These are phyloP conservation scores for Phytophthora boehmeriae DNA, from an alignment of 352 stramenopile species.

Conservation along the genomic window DNA sequence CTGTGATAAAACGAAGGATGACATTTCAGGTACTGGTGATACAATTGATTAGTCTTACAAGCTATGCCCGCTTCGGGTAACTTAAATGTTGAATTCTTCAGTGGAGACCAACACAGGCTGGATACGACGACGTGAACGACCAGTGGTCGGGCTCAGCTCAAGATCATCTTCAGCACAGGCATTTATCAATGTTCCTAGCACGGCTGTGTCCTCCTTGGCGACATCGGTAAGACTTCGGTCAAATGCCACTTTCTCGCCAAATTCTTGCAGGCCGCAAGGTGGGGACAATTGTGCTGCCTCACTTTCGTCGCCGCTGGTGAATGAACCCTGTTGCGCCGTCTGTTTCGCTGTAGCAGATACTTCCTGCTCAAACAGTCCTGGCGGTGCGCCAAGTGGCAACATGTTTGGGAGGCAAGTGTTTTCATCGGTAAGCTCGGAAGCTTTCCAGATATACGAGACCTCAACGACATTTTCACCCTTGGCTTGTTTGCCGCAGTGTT, in stretches of 20 bases:
- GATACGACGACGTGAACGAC: slow-evolving; percentile 54
- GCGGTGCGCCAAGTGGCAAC: slow-evolving; percentile 27
- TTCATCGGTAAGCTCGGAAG: slow-evolving; percentile 15
- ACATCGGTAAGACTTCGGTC: slow-evolving; percentile 39
- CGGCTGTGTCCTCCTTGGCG: slow-evolving; percentile 15
- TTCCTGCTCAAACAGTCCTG: slow-evolving; percentile 32
- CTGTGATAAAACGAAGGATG: slow-evolving; percentile 23
- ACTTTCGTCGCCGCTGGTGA: slow-evolving; percentile 28
- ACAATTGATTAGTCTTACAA: slow-evolving; percentile 39
- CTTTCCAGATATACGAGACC: slow-evolving; percentile 70
- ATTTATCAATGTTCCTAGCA: slow-evolving; percentile 24
- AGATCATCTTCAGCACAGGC: slow-evolving; percentile 28
- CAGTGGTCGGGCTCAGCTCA: slow-evolving; percentile 36
- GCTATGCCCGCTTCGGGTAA: slow-evolving; percentile 9
- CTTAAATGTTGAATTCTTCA: slow-evolving; percentile 68
- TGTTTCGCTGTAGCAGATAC: slow-evolving; percentile 19
- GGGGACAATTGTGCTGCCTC: slow-evolving; percentile 29
- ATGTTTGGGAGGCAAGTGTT: slow-evolving; percentile 21
- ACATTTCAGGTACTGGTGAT: slow-evolving; percentile 24
- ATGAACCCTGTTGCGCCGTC: neutral
- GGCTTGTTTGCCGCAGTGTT: slow-evolving; percentile 57
- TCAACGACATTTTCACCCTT: slow-evolving; percentile 75
- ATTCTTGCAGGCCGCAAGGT: slow-evolving; percentile 40
- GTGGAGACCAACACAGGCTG: slow-evolving; percentile 53
- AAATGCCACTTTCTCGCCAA: slow-evolving; percentile 50